phyloP scores from a whole-genome alignment of 257 asterid genomes.

The Mitragyna speciosa region DNA sequence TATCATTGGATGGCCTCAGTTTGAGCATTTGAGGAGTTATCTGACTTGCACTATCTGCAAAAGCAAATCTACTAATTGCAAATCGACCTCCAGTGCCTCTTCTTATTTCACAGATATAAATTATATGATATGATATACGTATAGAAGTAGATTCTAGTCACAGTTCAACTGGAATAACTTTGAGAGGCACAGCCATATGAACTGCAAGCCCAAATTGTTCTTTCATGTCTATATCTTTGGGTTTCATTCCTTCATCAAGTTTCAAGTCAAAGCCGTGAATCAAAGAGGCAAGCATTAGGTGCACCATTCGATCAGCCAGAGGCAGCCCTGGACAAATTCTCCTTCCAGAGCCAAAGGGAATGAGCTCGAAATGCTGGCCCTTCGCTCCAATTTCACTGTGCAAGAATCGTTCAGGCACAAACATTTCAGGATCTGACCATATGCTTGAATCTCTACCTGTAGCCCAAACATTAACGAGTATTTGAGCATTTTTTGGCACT shows the following conservation, averaged over 20 bases:
- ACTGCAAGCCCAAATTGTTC: slow-evolving; percentile 38
- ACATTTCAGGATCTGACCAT: slow-evolving; percentile 31
- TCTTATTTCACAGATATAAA: too few species aligned
- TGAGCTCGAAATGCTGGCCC: slow-evolving; percentile 36
- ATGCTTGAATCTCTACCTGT: slow-evolving; percentile 31
- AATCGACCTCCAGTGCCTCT: too few species aligned
- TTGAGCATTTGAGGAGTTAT: too few species aligned
- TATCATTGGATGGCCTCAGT: too few species aligned
- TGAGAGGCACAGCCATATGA: slow-evolving; percentile 31
- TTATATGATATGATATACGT: too few species aligned
- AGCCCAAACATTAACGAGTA: slow-evolving; percentile 43
- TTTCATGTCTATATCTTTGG: slow-evolving; percentile 27
- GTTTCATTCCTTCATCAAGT: slow-evolving; percentile 7
- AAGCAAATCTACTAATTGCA: too few species aligned
- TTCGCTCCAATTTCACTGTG: slow-evolving; percentile 9
- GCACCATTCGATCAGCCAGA: slow-evolving; percentile 40
- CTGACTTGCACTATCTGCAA: too few species aligned
- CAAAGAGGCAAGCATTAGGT: slow-evolving; percentile 34
- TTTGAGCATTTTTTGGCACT: slow-evolving; percentile 27
- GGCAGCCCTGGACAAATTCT: slow-evolving; percentile 45
- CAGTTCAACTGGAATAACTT: slow-evolving; percentile 10
- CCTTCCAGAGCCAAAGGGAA: slow-evolving; percentile 41
- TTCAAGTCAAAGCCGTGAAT: slow-evolving; percentile 34
- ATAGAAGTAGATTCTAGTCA: too few species aligned
- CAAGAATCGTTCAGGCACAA: slow-evolving; percentile 42